Base-by-base conservation (phyloP, 306 rosid species). In the Geum urbanum region DNA sequence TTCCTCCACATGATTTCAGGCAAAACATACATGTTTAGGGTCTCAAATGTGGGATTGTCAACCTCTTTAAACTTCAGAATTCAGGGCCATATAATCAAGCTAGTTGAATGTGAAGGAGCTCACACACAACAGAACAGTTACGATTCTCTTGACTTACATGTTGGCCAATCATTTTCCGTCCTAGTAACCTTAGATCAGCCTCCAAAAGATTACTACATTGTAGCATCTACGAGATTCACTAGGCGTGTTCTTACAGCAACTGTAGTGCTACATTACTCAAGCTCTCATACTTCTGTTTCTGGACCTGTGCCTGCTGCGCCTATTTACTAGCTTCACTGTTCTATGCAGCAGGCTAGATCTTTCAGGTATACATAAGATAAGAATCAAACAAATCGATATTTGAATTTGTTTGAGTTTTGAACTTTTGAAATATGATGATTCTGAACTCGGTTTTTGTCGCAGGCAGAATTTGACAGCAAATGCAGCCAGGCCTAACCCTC, bases 401-500 rank as follows among this genome's bases (percentile, higher is more conserved):
- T 37, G 0, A 41, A 59, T 13, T 45, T 19, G 50, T 50, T 40
- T 55, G 41, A 60, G 7, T n/a, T 66, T 46, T 32, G 37, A 44
- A 19, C 22, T 32, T 55, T 4, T 37, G 48, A 62, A 54, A 43
- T 57, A 49, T 82, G 72, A 74, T 50, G 11, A 11, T 45, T 58
- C 54, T 20, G 12, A 66, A 71, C 39, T 69, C 52, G 45, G 49
- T 67, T 73, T 63, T 69, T 76, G 63, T 27, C 83, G 74, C 80
- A 92, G 97, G 83, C 91, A 97, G 97, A 95, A 91, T 77, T 79
- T 95, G 87, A 91, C 97, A 19, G 97, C 97, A 72, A 95, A 79
- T 83, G 99, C 99, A 50, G 99, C 99, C 14, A 85, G 99, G 91
- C 97, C 97, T 62, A 94, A 94, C 72, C 99, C 99, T 69, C 99